Base-by-base conservation (phyloP, 1,284 basidiomycete genomes). In the Ceratobasidium sp. region DNA sequence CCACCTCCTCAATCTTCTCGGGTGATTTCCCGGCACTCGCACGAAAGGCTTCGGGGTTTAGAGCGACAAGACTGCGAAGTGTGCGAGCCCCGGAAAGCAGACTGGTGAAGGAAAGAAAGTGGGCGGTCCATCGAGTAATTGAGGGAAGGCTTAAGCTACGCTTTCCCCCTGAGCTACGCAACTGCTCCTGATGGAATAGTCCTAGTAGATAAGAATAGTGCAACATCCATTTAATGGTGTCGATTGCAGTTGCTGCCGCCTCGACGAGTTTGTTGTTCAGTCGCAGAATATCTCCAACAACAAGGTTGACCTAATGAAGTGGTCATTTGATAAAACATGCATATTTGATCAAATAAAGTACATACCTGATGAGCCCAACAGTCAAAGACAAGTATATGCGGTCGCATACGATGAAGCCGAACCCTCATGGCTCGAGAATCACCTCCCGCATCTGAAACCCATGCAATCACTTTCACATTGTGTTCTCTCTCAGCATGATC, bases 361-460 rank as follows among this genome's bases (percentile, higher is more conserved):
- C 73, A 49, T 71, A 80, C 79, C 75, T 81, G 80, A 73, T 82
- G 80, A 1, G 78, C 75, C 74, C 77, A 81, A 70, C 80, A 81
- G 72, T 82, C 79, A 34, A 75, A 74, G 0, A 74, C 70, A n/a
- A 81, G 72, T 2, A 81, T 31, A 6, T 68, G 57, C 6, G 77
- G 77, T 54, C 71, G 69, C 49, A 76, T 71, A 13, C 47, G 2
- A 1, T 40, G 55, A 38, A 80, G 60, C 12, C 74, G 27, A 17
- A 71, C 42, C 1, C 74, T 70, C 38, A 79, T 79, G 58, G 77
- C 78, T 10, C 73, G 27, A 13, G 77, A 77, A 53, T 81, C 79
- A 25, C 80, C 80, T 27, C 77, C 78, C 40, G 78, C 78, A 77
- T 82, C 78, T 10, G 45, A 64, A n/a, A 52, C 49, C 45, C 43